phyloP scores from a whole-genome alignment of 306 rosid genomes.

The Pachyrhizus erosus region DNA sequence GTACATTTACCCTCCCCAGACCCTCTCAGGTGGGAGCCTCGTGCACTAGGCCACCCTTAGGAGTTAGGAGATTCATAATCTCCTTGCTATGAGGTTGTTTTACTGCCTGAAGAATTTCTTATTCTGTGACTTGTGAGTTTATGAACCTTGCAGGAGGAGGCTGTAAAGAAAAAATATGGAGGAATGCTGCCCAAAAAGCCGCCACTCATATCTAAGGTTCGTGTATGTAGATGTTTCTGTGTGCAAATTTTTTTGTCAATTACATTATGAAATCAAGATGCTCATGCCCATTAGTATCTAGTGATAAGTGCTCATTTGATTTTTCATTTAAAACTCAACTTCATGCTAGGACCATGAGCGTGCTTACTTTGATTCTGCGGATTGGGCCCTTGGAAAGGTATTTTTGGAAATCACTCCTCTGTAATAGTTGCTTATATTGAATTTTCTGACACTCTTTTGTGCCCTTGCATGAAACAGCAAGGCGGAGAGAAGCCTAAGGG shows the following conservation, averaged over 20 bases:
- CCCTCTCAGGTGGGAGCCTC: not conserved
- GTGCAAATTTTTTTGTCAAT: conserved; percentile 9
- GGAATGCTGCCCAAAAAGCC: conserved; percentile 88
- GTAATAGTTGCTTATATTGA: conserved; percentile 26
- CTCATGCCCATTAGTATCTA: not conserved
- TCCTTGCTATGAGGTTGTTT: conserved; percentile 6
- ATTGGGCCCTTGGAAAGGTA: conserved; percentile 99
- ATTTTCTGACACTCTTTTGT: conserved; percentile 38
- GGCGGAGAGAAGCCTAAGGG: conserved; percentile 97
- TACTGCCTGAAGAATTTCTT: conserved; percentile 9
- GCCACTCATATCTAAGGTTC: conserved; percentile 90
- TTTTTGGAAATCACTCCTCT: conserved; percentile 12
- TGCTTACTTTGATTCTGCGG: conserved; percentile 97
- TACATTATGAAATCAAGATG: conserved; percentile 6
- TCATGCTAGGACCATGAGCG: conserved; percentile 92
- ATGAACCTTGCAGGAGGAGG: conserved; percentile 68
- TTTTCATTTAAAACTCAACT: conserved; percentile 40
- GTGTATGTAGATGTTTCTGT: conserved; percentile 21
- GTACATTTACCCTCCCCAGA: not conserved
- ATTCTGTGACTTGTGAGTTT: conserved; percentile 40
- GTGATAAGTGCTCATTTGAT: not conserved
- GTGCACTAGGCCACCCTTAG: not conserved
- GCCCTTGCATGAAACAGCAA: conserved; percentile 68
- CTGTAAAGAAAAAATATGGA: conserved; percentile 89
- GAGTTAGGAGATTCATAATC: not conserved